Evolutionary conservation across 2,329 filamentous ascomycete species (phyloP), one percentile per base, ranked within the genome.

Genomic region (Fusarium ambrosium): DNA sequence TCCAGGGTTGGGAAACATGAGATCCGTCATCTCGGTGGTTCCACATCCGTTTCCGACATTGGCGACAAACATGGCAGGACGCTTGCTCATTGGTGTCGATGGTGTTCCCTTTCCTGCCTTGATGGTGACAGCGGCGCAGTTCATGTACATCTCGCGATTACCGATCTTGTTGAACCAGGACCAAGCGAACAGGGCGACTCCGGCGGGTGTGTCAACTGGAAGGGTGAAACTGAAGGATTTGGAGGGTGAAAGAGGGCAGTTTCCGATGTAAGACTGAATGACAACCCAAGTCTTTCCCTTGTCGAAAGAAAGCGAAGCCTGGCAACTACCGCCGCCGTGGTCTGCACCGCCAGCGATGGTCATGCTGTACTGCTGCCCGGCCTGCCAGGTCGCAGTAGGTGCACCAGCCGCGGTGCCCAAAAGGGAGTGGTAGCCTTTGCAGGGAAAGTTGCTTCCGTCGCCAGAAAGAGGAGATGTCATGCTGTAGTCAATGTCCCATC

Each of bases 121-220:
- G 80, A 95, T 90, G 67, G 88, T 90, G 75, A 95, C 89, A 62
- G 89, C 86, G 4, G 93, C 93, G 79, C 94, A 96, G 84, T 94
- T 94, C 92, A 94, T 94, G 87, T 96, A 97, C 89, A 93, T 93
- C 81, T 95, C 93, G 58, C 93, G 89, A 82, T 95, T 95, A 24
- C 94, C 93, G 39, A 93, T 83, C 74, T 90, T 86, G 86, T 95
- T 95, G 84, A 93, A 92, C 92, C 92, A 94, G 18, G 90, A 91
- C 94, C 94, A 95, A 24, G 91, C 90, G 55, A 95, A 89, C 29
- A 95, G 80, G 62, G 91, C 92, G n/a, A 91, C 88, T 82, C 82
- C 85, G 67, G 34, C 61, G 4, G 72, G 72, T 4, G 72, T 75
- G 5, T 74, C 72, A 82, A 79, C 81, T 3, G 93, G 93, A 18